Percentiles rank a stretch among this genome's conserved stretches.
Conservation (phyloP, 495 filamentous ascomycete species). For the Clohesyomyces aquaticus region DNA sequence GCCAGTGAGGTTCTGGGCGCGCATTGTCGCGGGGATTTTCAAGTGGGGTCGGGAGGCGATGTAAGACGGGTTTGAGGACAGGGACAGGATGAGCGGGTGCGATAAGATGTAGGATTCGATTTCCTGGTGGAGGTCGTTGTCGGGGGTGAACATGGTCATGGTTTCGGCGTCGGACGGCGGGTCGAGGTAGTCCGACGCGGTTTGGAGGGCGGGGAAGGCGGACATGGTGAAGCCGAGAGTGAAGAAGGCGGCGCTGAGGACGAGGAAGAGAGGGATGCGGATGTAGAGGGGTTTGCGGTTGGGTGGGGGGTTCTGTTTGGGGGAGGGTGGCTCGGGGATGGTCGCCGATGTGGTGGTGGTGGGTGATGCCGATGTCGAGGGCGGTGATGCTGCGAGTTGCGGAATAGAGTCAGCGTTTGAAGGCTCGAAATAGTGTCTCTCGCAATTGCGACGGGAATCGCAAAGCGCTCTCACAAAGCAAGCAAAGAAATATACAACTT, state of each 20-base stretch:
- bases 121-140: constrained; percentile 57
- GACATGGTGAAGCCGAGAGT: constrained; percentile 58
- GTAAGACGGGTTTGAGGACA: constrained; percentile 71
- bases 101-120: constrained; percentile 71
- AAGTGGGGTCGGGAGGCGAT: constrained; percentile 83
- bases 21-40: constrained; percentile 71
- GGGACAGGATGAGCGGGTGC: constrained; percentile 68
- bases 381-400: too few relatives aligned
- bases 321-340: neutral
- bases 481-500: too few relatives aligned
- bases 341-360: neutral
- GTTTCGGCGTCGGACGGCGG: constrained; percentile 72
- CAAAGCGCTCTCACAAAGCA: too few relatives aligned
- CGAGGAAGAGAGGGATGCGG: neutral
- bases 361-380: neutral
- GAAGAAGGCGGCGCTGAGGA: constrained; percentile 8
- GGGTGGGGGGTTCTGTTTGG: neutral
- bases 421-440: too few relatives aligned
- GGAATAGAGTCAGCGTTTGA: too few relatives aligned
- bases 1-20: constrained; percentile 76
- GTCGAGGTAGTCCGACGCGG: constrained; percentile 45
- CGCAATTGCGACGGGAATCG: too few relatives aligned
- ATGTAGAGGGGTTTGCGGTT: constrained; percentile 8
- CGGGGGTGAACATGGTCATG: constrained; percentile 65
- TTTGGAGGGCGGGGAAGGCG: constrained; percentile 52